phyloP scores from a whole-genome alignment of 2,329 filamentous ascomycete species.

The Fusarium napiforme region DNA sequence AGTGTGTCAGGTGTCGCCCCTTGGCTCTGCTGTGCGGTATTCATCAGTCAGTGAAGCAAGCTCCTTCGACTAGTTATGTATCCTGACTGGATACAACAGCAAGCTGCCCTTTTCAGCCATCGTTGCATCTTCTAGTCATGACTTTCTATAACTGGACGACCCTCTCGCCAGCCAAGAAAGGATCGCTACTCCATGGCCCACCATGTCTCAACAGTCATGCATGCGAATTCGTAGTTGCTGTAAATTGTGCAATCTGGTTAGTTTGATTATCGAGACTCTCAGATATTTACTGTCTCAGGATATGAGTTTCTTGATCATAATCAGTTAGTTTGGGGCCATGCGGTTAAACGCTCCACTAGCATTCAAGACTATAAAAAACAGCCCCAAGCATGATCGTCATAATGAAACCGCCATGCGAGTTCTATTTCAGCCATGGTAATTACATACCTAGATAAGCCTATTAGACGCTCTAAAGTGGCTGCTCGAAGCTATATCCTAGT shows the following conservation, averaged over 20 bases:
- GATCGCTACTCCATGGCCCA: constrained; percentile 6
- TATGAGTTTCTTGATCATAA: neutral
- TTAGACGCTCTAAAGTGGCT: constrained; percentile 1
- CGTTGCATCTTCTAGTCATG: neutral
- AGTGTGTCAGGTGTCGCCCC: constrained; percentile 30
- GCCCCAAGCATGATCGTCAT: constrained; percentile 28
- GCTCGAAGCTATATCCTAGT: constrained; percentile 9
- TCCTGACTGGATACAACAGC: constrained; percentile 2
- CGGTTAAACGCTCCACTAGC: constrained; percentile 17
- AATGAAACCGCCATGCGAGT: constrained; percentile 21
- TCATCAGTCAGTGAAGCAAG: constrained; percentile 2
- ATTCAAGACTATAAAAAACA: constrained; percentile 21
- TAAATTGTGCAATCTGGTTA: neutral
- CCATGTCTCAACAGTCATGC: neutral
- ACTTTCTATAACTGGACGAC: neutral
- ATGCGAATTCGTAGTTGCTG: neutral
- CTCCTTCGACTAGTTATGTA: neutral
- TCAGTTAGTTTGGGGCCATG: neutral
- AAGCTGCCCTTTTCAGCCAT: constrained; percentile 8
- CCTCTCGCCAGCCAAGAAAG: constrained; percentile 12
- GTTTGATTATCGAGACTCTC: constrained; percentile 3
- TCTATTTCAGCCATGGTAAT: constrained; percentile 18
- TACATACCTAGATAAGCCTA: constrained; percentile 5
- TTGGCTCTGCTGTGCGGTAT: constrained; percentile 14
- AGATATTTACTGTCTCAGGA: neutral